Evolutionary conservation across 345 rosid species (phyloP).

Genomic region (Hevea brasiliensis): DNA sequence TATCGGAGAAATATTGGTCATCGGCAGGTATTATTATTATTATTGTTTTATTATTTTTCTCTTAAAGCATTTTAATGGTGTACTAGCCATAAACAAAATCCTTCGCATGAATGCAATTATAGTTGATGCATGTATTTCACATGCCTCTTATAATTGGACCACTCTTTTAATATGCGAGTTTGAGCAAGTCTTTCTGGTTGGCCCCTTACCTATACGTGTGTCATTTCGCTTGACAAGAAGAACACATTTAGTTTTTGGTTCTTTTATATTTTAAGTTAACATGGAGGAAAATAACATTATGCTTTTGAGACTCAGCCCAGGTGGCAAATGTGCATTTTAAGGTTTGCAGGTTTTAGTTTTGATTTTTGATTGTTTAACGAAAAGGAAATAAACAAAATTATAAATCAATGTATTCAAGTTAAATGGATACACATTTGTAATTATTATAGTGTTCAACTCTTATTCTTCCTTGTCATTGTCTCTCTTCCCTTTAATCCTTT

Average conservation of each 20-base stretch:
- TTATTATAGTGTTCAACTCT: not conserved
- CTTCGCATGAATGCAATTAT: not conserved
- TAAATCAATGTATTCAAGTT: not conserved
- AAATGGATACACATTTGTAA: not conserved
- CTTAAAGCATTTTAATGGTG: not conserved
- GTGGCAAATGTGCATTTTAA: not conserved
- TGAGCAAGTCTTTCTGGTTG: not conserved
- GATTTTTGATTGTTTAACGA: not conserved
- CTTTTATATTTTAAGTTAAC: not conserved
- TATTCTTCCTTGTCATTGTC: not conserved
- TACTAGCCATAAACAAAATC: not conserved
- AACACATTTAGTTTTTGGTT: not conserved
- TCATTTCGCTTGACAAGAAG: not conserved
- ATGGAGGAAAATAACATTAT: not conserved
- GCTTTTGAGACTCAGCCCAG: not conserved
- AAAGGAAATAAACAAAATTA: not conserved
- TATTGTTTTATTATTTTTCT: not conserved
- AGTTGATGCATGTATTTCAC: not conserved
- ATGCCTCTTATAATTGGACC: not conserved
- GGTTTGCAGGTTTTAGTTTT: not conserved
- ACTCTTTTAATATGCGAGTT: not conserved
- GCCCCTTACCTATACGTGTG: not conserved
- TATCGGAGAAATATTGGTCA: constrained; percentile 97
- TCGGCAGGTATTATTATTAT: constrained; percentile 60
- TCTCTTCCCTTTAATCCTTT: not conserved